phyloP scores from a whole-genome alignment of 768 basidiomycete species.

The Hericium coralloides region DNA sequence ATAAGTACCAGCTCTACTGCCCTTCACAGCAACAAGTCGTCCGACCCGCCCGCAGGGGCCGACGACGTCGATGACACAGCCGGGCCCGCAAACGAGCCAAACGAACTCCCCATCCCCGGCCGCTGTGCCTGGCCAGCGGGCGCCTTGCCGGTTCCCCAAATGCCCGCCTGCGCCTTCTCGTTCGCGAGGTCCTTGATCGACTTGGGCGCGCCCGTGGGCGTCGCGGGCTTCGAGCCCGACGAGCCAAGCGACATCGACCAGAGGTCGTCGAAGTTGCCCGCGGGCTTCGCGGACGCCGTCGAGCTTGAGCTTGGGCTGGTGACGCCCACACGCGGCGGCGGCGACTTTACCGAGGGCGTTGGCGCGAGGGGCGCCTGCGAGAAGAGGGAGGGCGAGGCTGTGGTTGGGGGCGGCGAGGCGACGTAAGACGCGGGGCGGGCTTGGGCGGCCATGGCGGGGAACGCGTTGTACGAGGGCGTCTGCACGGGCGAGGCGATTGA shows the following conservation, averaged over 20 bases:
- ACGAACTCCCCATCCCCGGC: slow-evolving; percentile 15
- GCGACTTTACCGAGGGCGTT: slow-evolving; percentile 12
- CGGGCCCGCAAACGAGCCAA: slow-evolving; percentile 20
- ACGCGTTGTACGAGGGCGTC: neutral
- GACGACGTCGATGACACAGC: slow-evolving; percentile 15
- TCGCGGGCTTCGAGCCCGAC: slow-evolving; percentile 27
- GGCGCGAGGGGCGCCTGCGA: neutral
- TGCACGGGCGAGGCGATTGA: neutral
- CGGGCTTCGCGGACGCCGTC: slow-evolving; percentile 26
- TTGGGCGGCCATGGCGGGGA: slow-evolving; percentile 1
- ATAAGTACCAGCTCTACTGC: too few relatives aligned
- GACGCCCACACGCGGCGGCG: slow-evolving; percentile 19
- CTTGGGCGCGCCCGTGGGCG: slow-evolving; percentile 32
- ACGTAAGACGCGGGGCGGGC: slow-evolving; percentile 5
- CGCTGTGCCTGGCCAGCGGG: slow-evolving; percentile 7
- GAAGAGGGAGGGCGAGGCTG: slow-evolving; percentile 5
- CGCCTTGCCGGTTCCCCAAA: slow-evolving; percentile 53
- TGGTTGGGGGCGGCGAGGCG: slow-evolving; percentile 9
- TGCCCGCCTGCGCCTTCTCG: slow-evolving; percentile 72
- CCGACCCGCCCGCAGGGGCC: slow-evolving; percentile 20
- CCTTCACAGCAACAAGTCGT: slow-evolving; percentile 32
- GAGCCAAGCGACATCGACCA: slow-evolving; percentile 75
- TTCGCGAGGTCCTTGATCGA: slow-evolving; percentile 85
- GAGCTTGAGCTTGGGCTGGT: slow-evolving; percentile 14
- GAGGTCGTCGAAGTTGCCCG: slow-evolving; percentile 76